Conservation (phyloP, 768 basidiomycete species). For the Fistulinella prunicolor region DNA sequence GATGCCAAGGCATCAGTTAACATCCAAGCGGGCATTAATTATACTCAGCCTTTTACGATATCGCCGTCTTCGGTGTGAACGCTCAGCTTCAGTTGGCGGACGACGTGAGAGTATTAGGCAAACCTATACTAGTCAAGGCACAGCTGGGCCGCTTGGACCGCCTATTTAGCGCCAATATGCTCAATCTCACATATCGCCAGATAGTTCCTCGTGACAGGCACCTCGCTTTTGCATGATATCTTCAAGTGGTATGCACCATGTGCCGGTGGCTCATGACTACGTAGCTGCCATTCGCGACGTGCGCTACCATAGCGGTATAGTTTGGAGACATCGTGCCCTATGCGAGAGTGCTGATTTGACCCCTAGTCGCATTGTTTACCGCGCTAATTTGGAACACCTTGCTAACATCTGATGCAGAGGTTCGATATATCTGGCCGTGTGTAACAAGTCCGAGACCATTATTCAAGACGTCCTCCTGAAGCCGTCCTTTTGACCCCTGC, state of each 20-base stretch:
- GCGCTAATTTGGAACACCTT: slow-evolving; percentile 15
- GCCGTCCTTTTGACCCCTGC: background rate
- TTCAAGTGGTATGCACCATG: background rate
- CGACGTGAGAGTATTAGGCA: too few relatives aligned
- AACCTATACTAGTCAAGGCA: too few relatives aligned
- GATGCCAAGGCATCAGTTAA: background rate
- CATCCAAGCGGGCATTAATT: too few relatives aligned
- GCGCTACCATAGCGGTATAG: slow-evolving; percentile 12
- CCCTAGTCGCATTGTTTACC: slow-evolving; percentile 11
- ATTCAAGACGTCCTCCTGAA: background rate
- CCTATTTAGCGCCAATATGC: too few relatives aligned
- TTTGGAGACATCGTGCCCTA: too few relatives aligned
- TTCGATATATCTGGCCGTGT: slow-evolving; percentile 23
- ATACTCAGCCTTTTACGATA: too few relatives aligned
- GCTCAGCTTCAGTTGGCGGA: too few relatives aligned
- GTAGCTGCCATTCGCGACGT: slow-evolving; percentile 4
- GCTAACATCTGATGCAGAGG: slow-evolving; percentile 16
- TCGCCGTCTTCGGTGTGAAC: too few relatives aligned
- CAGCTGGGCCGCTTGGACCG: too few relatives aligned
- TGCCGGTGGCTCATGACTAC: background rate
- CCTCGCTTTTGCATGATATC: background rate
- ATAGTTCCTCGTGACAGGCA: background rate
- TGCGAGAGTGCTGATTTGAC: slow-evolving; percentile 1
- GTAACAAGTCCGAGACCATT: slow-evolving; percentile 1
- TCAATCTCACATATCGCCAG: too few relatives aligned